A percentile compares a stretch with the other conserved stretches of the same genome.
Evolutionary conservation across 1,284 basidiomycete species (phyloP).

Genomic region (Chalciporus sp.): DNA sequence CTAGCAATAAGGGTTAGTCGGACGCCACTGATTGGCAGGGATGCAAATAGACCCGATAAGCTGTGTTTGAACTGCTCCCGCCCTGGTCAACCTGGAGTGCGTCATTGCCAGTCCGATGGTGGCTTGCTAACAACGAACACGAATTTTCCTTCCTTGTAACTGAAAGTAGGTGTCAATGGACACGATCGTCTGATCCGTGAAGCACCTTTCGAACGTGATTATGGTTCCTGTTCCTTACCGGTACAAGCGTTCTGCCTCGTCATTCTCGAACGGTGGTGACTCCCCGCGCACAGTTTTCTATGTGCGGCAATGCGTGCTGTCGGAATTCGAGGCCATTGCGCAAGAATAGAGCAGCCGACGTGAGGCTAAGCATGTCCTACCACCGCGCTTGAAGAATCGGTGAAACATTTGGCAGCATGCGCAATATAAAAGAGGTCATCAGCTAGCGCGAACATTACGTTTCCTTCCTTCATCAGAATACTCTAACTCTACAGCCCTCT

Average conservation of each 20-base stretch:
- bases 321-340: no score
- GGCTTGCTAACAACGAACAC: background rate
- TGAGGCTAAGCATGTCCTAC: background rate
- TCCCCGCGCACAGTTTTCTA: background rate
- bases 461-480: no score
- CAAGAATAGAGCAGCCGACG: background rate
- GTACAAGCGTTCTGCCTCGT: background rate
- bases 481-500: background rate
- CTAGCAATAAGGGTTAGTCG: no score
- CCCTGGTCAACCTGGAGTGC: background rate
- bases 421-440: constrained; percentile 14
- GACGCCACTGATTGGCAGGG: no score
- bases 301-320: background rate
- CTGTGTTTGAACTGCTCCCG: background rate
- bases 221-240: background rate
- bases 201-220: no score
- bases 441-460: background rate
- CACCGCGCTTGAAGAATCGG: background rate
- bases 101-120: background rate
- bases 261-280: background rate
- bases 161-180: no score
- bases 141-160: no score
- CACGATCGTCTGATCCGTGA: no score
- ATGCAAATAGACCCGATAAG: background rate
- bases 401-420: background rate